These are phyloP conservation scores for Candida buenavistaensis DNA, from an alignment of 1,139 yeast species.

Conservation along the genomic window DNA sequence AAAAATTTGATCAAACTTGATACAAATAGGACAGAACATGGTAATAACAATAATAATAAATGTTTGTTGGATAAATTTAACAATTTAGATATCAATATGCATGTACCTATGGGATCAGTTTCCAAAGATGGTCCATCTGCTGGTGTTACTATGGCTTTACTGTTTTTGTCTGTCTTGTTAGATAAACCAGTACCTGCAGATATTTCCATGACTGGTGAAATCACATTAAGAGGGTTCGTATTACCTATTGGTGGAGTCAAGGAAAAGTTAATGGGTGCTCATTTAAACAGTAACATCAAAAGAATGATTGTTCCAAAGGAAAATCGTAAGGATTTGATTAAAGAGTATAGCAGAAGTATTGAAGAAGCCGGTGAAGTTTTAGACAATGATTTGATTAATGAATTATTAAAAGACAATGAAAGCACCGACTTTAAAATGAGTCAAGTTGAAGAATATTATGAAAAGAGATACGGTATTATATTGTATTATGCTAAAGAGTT, in stretches of 20 bases:
- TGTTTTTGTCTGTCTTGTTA: conserved; percentile 70
- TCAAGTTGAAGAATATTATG: conserved; percentile 49
- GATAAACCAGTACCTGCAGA: conserved; percentile 65
- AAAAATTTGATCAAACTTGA: conserved; percentile 31
- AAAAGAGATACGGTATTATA: conserved; percentile 54
- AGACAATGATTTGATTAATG: conserved; percentile 28
- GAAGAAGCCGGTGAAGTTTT: conserved; percentile 26
- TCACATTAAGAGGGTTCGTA: conserved; percentile 81
- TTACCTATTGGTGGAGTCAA: conserved; percentile 89
- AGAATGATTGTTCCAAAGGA: conserved; percentile 69
- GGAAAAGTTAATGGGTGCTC: conserved; percentile 85
- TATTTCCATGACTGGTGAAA: conserved; percentile 93
- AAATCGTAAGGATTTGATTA: conserved; percentile 71
- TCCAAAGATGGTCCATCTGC: conserved; percentile 95
- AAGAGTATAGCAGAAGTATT: conserved; percentile 44
- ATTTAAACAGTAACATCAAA: conserved; percentile 55
- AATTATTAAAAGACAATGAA: conserved; percentile 39
- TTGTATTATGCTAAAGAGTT: conserved; percentile 72
- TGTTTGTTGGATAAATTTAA: conserved; percentile 45
- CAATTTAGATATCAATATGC: conserved; percentile 70
- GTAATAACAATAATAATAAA: conserved; percentile 17
- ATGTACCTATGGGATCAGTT: conserved; percentile 87
- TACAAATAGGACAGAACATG: conserved; percentile 8
- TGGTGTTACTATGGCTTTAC: conserved; percentile 85
- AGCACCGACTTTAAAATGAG: conserved; percentile 27